These are phyloP conservation scores for Citrus glauca DNA, from an alignment of 345 rosid species.

Conservation along the genomic window DNA sequence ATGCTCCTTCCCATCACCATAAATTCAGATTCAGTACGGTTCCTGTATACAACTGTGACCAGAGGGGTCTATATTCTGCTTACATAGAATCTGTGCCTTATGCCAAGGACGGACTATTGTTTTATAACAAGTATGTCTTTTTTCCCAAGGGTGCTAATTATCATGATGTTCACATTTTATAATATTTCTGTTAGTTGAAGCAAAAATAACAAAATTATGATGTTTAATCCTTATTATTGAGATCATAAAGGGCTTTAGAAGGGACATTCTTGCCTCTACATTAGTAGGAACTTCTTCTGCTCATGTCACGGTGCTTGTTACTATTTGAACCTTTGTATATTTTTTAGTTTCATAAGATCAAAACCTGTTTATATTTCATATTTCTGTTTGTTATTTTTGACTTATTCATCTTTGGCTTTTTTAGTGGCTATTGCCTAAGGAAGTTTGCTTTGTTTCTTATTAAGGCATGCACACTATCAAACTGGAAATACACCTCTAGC, in stretches of 20 bases:
- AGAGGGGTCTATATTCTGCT: slow-evolving; percentile 59
- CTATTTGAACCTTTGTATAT: background rate
- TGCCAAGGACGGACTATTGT: slow-evolving; percentile 79
- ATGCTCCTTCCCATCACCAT: slow-evolving; percentile 65
- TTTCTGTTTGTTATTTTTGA: background rate
- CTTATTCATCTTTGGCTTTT: slow-evolving; percentile 7
- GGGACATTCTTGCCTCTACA: background rate
- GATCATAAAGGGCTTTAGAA: background rate
- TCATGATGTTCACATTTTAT: background rate
- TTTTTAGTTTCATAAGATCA: background rate
- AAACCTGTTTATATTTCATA: background rate
- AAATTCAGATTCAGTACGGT: slow-evolving; percentile 62
- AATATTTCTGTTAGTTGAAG: slow-evolving; percentile 6
- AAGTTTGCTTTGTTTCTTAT: slow-evolving; percentile 16
- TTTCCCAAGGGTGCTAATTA: background rate
- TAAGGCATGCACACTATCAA: slow-evolving; percentile 88
- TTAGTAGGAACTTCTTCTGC: background rate
- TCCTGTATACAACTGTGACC: slow-evolving; percentile 66
- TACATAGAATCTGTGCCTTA: slow-evolving; percentile 63
- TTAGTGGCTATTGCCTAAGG: background rate
- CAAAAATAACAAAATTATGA: background rate
- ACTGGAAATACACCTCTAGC: slow-evolving; percentile 90
- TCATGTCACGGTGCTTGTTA: background rate
- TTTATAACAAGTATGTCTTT: slow-evolving; percentile 79
- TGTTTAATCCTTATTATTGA: background rate